Evolutionary conservation across 129 eudicot genomes (phyloP), one percentile per base, ranked within the genome.

Genomic region (Lactuca sativa): DNA sequence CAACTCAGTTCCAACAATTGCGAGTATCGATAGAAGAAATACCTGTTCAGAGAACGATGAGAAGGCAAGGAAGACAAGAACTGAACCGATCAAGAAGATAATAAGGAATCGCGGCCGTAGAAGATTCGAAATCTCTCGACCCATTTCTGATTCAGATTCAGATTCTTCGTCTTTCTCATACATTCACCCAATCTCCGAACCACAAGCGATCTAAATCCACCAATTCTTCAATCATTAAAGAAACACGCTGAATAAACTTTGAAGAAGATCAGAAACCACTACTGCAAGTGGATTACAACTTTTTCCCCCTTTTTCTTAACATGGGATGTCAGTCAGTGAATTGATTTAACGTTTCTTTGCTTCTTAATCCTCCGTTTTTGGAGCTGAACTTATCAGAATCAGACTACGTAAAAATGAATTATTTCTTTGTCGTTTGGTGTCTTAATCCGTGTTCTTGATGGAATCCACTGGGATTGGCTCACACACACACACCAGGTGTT

Each of bases 21-120:
- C 1, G 9, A 36, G 13, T 1, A 69, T 54, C 62, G 53, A 55
- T 55, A 41, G 9, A 18, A 34, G 4, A 53, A 7, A 21, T 57
- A 90, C 96, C 96, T 77, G 83, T 18, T 47, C 81, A 61, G 77
- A 74, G 74, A 80, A 77, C 67, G 90, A 80, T 3, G 81, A 76
- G 69, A 76, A 86, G 3, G 77, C 83, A 64, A 77, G 31, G 44
- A 84, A 66, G 30, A 86, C 49, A 73, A 90, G 67, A 70, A 84
- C 55, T 8, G 80, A 70, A 64, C 51, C 80, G 41, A 82, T 83
- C 67, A 78, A 36, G 44, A 86, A 75, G 51, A 82, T 48, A 51
- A 84, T 17, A 48, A 86, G 62, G 58, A 62, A 72, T 58, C 80
- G 80, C 15, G 86, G 88, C 74, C 73, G 85, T 52, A 79, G 43